Conservation (phyloP, 2,329 filamentous ascomycete species). For the Pestalotiopsis sp. region DNA sequence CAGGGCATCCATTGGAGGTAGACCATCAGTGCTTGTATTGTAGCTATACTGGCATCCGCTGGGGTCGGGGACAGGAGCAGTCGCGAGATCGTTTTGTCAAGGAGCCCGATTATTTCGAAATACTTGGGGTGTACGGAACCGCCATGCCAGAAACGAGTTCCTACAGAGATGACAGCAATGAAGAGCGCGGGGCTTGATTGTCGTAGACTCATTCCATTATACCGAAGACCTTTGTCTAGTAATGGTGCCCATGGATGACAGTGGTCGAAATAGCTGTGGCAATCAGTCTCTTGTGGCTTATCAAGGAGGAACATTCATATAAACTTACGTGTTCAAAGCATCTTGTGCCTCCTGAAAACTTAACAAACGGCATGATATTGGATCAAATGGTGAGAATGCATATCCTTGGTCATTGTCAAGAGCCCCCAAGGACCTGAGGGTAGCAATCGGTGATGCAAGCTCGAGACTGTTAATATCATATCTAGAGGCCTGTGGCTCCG, state of each 20-base stretch:
- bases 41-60: neutral
- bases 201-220: slow-evolving; percentile 1
- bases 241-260: slow-evolving; percentile 9
- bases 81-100: slow-evolving; percentile 2
- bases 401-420: neutral
- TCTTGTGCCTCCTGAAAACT: slow-evolving; percentile 7
- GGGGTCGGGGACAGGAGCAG: neutral
- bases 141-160: slow-evolving; percentile 8
- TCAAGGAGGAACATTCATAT: neutral
- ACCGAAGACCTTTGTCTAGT: neutral
- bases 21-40: slow-evolving; percentile 8
- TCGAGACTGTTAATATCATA: slow-evolving; percentile 6
- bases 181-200: neutral
- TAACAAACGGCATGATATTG: neutral
- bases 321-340: slow-evolving; percentile 4
- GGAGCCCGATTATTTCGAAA: neutral
- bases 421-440: slow-evolving; percentile 4
- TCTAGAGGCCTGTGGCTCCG: neutral
- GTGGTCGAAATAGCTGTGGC: slow-evolving; percentile 1
- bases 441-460: slow-evolving; percentile 8
- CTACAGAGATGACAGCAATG: neutral
- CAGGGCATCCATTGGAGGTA: slow-evolving; percentile 14
- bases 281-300: neutral
- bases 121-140: slow-evolving; percentile 5
- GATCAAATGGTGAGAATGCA: slow-evolving; percentile 6